Base-by-base conservation (phyloP, 495 filamentous ascomycete genomes). In the Aspergillus avenaceus region DNA sequence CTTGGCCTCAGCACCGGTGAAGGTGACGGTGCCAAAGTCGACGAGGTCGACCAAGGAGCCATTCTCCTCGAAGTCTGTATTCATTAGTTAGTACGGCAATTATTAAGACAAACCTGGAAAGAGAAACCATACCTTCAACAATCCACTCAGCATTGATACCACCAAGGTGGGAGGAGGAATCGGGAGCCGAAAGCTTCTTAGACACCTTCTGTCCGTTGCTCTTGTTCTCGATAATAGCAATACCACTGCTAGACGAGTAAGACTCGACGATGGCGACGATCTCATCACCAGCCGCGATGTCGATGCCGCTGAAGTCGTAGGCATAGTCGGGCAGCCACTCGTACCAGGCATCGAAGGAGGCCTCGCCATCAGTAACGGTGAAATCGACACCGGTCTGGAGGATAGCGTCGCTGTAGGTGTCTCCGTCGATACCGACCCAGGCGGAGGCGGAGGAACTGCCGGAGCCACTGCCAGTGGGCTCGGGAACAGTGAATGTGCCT, bases 351-450 rank as follows among this genome's bases (percentile, higher is more conserved):
- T 76, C 72, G 53, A 67, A 83, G 24, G 55, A 58, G 1, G 68
- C 69, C 2, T 58, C 16, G 49, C 58, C 50, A 11, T 47, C 48
- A 25, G 53, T 28, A 19, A 78, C 63, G 37, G 63, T 73, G 54
- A 82, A 79, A 59, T 83, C 79, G 24, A 82, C 59, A 28, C 83
- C 83, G 1, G 80, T 78, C 58, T 82, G 77, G 12, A 84, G 63
- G 43, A 82, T 79, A 5, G 77, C 75, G 8, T 61, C 71, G 38
- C 54, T 49, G 61, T 73, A 82, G n/a, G 74, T 79, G 45, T 75
- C 73, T 3, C 77, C 79, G 52, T 82, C 77, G 50, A 82, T 78
- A 29, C 77, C 76, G 8, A 81, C 79, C 81, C 80, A 83, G 21
- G 78, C 78, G 12, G 77, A 74, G 21, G 78, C 75, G 16, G 64